A percentile compares a stretch with the other conserved stretches of the same genome.
These are phyloP conservation scores for Leccinellum albellum DNA, from an alignment of 768 basidiomycete genomes.

Conservation along the genomic window DNA sequence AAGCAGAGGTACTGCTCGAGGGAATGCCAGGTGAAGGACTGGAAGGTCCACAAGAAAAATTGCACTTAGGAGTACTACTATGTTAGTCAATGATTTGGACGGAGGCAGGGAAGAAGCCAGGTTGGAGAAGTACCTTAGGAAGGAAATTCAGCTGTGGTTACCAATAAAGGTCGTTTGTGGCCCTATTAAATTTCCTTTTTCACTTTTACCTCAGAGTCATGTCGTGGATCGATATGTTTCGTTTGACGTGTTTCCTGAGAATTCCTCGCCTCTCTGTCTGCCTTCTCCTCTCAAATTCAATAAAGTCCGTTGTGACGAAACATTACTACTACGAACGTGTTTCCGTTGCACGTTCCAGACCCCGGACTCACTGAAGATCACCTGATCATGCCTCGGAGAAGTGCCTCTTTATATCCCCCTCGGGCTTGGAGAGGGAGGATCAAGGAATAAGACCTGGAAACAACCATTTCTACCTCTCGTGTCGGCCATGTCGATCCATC, in stretches of 20 bases:
- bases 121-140: too few relatives aligned
- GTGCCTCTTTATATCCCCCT: not conserved
- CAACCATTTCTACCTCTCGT: not conserved
- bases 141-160: too few relatives aligned
- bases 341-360: not conserved
- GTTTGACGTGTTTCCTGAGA: not conserved
- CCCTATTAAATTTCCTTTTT: too few relatives aligned
- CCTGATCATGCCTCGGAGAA: not conserved
- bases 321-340: not conserved
- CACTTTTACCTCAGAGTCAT: too few relatives aligned
- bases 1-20: slow-evolving; percentile 39
- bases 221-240: too few relatives aligned
- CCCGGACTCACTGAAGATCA: not conserved
- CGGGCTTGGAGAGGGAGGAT: not conserved
- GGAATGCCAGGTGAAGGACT: slow-evolving; percentile 44
- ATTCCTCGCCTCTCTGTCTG: not conserved
- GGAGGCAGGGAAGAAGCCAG: too few relatives aligned
- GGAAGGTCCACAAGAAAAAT: slow-evolving; percentile 43
- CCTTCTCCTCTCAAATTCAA: not conserved
- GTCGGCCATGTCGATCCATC: slow-evolving; percentile 10
- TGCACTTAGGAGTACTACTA: slow-evolving; percentile 17
- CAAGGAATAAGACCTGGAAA: not conserved
- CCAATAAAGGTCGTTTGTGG: too few relatives aligned
- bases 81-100: too few relatives aligned
- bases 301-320: not conserved